These are phyloP conservation scores for Priceomyces medius DNA, from an alignment of 805 yeast genomes.

Conservation along the genomic window DNA sequence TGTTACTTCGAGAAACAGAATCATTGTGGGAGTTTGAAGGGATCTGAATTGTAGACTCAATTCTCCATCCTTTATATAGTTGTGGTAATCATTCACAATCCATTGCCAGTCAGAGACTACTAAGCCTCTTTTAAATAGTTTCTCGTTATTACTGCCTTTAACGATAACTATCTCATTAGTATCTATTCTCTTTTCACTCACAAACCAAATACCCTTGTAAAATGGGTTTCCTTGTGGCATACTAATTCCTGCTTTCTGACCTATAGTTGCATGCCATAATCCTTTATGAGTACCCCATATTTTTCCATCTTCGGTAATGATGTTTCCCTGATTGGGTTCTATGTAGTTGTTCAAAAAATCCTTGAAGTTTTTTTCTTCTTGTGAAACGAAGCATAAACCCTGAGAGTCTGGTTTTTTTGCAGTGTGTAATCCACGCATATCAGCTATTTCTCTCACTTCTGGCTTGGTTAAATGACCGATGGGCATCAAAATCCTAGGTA, in stretches of 20 bases:
- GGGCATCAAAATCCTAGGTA: constrained; percentile 66
- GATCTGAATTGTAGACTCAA: constrained; percentile 69
- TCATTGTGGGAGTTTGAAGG: constrained; percentile 54
- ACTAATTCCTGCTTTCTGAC: constrained; percentile 75
- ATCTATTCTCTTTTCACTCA: constrained; percentile 62
- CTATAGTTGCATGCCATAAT: constrained; percentile 92
- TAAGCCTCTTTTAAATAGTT: constrained; percentile 48
- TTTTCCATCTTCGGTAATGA: constrained; percentile 71
- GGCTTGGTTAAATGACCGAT: constrained; percentile 78
- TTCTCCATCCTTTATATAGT: constrained; percentile 9
- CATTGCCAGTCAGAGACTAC: constrained; percentile 49
- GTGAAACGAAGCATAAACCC: constrained; percentile 89
- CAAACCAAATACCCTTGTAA: constrained; percentile 82
- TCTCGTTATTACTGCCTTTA: constrained; percentile 59
- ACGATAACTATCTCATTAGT: constrained; percentile 80
- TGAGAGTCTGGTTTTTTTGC: constrained; percentile 90
- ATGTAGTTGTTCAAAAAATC: constrained; percentile 75
- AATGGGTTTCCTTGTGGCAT: constrained; percentile 88
- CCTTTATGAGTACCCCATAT: constrained; percentile 85
- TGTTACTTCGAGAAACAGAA: constrained; percentile 22
- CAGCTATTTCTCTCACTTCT: constrained; percentile 68
- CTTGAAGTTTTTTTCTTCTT: constrained; percentile 58
- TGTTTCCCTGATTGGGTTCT: constrained; percentile 70
- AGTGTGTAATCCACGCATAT: constrained; percentile 49
- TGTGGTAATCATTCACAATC: constrained; percentile 26